Conservation (phyloP, 129 eudicot genomes). For the Chrysanthemum seticuspe region DNA sequence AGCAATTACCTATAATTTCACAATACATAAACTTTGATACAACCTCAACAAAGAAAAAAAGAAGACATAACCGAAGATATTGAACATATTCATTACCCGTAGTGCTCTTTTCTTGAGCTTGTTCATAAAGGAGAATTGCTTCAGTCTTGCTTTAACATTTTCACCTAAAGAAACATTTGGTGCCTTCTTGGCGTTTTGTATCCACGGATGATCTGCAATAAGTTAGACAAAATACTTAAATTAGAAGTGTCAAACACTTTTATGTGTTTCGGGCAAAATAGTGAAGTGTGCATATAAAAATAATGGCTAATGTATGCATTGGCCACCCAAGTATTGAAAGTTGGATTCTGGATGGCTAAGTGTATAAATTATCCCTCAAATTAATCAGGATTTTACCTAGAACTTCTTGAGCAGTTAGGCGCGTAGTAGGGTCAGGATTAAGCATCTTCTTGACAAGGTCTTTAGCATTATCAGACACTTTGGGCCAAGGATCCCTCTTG, state of each 20-base stretch:
- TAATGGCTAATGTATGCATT: too few relatives aligned
- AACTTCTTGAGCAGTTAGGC: slow-evolving; percentile 86
- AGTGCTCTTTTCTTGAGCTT: slow-evolving; percentile 88
- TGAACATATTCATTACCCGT: slow-evolving; percentile 40
- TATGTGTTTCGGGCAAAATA: too few relatives aligned
- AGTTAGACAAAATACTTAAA: background rate
- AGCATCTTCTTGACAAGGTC: slow-evolving; percentile 89
- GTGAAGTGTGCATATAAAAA: too few relatives aligned
- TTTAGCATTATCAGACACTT: slow-evolving; percentile 81
- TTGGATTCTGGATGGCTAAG: too few relatives aligned
- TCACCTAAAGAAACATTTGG: slow-evolving; percentile 91
- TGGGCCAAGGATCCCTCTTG: slow-evolving; percentile 89
- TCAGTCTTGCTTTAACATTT: slow-evolving; percentile 80
- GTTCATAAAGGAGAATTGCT: slow-evolving; percentile 89
- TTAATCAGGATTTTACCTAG: slow-evolving; percentile 39
- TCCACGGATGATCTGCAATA: slow-evolving; percentile 89
- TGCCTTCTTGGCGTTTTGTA: slow-evolving; percentile 84
- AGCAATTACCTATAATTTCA: slow-evolving; percentile 59
- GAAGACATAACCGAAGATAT: background rate
- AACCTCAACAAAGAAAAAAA: background rate
- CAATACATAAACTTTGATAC: slow-evolving; percentile 6
- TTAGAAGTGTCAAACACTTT: background rate
- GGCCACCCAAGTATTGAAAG: too few relatives aligned
- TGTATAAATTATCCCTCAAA: too few relatives aligned
- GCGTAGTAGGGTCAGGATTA: slow-evolving; percentile 68